A percentile compares a stretch with the other conserved stretches of the same genome.
phyloP scores from a whole-genome alignment of 116 monocot species.

The Posidonia oceanica region DNA sequence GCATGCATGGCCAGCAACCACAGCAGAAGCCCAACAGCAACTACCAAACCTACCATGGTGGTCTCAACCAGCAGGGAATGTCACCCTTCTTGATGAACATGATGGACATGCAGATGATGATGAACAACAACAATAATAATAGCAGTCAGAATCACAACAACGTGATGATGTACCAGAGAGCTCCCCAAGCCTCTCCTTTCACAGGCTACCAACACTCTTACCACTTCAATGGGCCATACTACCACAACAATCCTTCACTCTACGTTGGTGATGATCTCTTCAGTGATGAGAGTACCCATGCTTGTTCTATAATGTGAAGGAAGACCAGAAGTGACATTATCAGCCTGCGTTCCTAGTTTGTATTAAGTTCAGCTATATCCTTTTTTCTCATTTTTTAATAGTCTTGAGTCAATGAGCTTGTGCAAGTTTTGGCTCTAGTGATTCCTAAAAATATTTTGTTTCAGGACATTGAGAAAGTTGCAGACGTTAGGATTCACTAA shows the following conservation, averaged over 20 bases:
- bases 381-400: background rate
- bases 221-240: background rate
- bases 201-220: background rate
- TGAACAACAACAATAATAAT: background rate
- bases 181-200: background rate
- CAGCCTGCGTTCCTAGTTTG: background rate
- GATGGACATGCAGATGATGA: background rate
- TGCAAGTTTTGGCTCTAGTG: no score
- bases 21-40: no score
- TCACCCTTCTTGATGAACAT: no score
- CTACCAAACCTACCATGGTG: no score
- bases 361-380: background rate
- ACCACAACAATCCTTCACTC: background rate
- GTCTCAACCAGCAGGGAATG: no score
- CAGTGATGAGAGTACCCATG: background rate
- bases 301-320: background rate
- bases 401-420: no score
- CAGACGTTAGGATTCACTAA: no score
- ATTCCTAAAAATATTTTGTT: no score
- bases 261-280: background rate
- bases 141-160: background rate
- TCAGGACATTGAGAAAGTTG: no score
- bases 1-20: background rate
- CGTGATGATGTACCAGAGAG: background rate
- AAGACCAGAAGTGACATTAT: background rate